These are phyloP conservation scores for Begonia masoniana DNA, from an alignment of 306 rosid species.

Conservation along the genomic window DNA sequence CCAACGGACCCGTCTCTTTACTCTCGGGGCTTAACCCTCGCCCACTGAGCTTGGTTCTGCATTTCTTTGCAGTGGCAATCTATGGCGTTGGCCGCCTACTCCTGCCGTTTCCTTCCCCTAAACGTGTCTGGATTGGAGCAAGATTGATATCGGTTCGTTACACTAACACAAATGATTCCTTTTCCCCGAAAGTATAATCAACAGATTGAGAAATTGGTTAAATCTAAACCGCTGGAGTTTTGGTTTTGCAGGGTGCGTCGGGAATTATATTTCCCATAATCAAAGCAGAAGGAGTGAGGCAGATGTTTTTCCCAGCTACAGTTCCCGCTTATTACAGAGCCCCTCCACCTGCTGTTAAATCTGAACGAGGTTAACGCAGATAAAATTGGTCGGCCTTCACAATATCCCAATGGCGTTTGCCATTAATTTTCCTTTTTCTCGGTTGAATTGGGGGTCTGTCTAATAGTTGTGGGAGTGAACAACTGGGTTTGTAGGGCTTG, in stretches of 20 bases:
- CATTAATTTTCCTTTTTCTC: neutral
- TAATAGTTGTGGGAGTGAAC: neutral
- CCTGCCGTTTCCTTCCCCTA: constrained; percentile 80
- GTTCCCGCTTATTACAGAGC: constrained; percentile 77
- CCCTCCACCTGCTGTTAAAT: constrained; percentile 19
- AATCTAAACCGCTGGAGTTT: constrained; percentile 3
- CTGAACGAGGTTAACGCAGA: neutral
- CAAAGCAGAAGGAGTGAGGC: constrained; percentile 90
- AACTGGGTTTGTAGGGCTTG: neutral
- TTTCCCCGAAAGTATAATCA: too few species aligned
- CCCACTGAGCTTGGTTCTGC: constrained; percentile 80
- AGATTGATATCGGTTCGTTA: constrained; percentile 59
- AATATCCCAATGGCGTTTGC: neutral
- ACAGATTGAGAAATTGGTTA: too few species aligned
- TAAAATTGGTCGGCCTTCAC: too few species aligned
- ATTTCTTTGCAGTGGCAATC: constrained; percentile 86
- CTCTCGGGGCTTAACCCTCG: constrained; percentile 94
- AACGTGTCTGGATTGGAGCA: constrained; percentile 70
- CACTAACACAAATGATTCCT: too few species aligned
- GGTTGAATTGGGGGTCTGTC: neutral
- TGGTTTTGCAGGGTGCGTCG: constrained; percentile 56
- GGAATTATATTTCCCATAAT: constrained; percentile 83
- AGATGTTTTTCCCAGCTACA: constrained; percentile 83
- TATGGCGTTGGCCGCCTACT: constrained; percentile 79
- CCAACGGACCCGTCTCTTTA: constrained; percentile 69